Percentiles rank a stretch among this genome's conserved stretches.
These are phyloP conservation scores for Ogataea polymorpha DNA, from an alignment of 805 yeast species.

Conservation along the genomic window DNA sequence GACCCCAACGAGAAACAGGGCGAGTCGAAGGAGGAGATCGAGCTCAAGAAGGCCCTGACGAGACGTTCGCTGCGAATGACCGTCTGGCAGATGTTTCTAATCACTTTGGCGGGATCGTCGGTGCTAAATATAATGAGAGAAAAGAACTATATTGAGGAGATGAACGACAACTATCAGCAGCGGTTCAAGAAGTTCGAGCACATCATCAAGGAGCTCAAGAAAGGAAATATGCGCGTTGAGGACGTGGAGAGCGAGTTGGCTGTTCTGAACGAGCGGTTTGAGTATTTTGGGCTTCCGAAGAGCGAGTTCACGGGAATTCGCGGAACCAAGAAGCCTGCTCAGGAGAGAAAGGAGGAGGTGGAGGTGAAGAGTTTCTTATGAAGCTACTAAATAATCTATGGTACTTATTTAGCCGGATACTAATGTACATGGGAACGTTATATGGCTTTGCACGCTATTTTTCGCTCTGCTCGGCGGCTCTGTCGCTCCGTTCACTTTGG, in stretches of 20 bases:
- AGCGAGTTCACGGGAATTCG: slow-evolving; percentile 16
- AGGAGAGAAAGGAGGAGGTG: neutral
- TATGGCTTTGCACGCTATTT: neutral
- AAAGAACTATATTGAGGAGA: slow-evolving; percentile 41
- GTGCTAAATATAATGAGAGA: slow-evolving; percentile 47
- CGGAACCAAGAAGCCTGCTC: slow-evolving; percentile 6
- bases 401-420: neutral
- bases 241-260: slow-evolving; percentile 42
- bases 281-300: slow-evolving; percentile 27
- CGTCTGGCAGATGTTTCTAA: slow-evolving; percentile 30
- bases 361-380: slow-evolving; percentile 4
- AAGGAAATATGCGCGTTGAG: slow-evolving; percentile 24
- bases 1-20: slow-evolving; percentile 13
- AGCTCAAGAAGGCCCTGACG: slow-evolving; percentile 22
- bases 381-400: neutral
- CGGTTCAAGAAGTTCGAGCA: slow-evolving; percentile 36
- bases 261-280: slow-evolving; percentile 42
- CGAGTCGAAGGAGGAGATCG: slow-evolving; percentile 19
- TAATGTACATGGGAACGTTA: slow-evolving; percentile 5
- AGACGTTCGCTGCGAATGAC: slow-evolving; percentile 32
- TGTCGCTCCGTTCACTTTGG: slow-evolving; percentile 3
- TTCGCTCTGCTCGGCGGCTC: neutral
- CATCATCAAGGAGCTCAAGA: slow-evolving; percentile 17
- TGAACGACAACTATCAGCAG: slow-evolving; percentile 38
- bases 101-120: slow-evolving; percentile 35